Evolutionary conservation across 331 rosid genomes (phyloP), one percentile per base, ranked within the genome.

Genomic region (Quercus lobata): DNA sequence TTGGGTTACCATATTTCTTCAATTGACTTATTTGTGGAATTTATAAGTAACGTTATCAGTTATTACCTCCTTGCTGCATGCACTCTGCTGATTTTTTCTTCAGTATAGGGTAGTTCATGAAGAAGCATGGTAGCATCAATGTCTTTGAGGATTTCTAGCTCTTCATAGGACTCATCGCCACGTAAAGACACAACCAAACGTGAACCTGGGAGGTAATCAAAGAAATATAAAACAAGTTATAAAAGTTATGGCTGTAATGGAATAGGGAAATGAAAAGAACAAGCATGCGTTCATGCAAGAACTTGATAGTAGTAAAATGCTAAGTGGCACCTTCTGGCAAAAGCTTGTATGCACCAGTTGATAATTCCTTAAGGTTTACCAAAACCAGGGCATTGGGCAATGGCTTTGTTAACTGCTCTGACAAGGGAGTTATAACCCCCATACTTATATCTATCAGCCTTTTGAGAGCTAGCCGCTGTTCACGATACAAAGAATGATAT

Each of bases 321-420:
- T 35, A 78, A 82, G 78, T 24, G 60, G 83, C 78, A 95, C 99
- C 99, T 87, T 90, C 87, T 27, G 97, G 98, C 85, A 95, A 81
- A 87, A 95, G 99, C 90, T 95, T 93, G 87, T 91, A 66, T 72
- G 96, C 98, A 72, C 98, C 91, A 2, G 94, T 82, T 55, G 96
- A 88, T 79, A 95, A 87, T 75, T 95, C 99, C 87, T 93, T 93
- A 3, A 86, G 89, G 88, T 87, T 93, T 18, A 95, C 96, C 73
- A 95, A 88, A 87, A 83, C 99, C 86, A 95, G 76, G 82, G 99
- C 98, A 86, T 93, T 89, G 63, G 97, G 94, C 83, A 95, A 89
- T 75, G 98, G 90, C 90, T 95, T 91, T 69, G 98, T 95, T 56
- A 95, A 94, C 89, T 95, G 99, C 87, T 91, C 97, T 22, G 98